A percentile compares a stretch with the other conserved stretches of the same genome.
These are phyloP conservation scores for Xylaria sp. DNA, from an alignment of 2,329 filamentous ascomycete species.

Conservation along the genomic window DNA sequence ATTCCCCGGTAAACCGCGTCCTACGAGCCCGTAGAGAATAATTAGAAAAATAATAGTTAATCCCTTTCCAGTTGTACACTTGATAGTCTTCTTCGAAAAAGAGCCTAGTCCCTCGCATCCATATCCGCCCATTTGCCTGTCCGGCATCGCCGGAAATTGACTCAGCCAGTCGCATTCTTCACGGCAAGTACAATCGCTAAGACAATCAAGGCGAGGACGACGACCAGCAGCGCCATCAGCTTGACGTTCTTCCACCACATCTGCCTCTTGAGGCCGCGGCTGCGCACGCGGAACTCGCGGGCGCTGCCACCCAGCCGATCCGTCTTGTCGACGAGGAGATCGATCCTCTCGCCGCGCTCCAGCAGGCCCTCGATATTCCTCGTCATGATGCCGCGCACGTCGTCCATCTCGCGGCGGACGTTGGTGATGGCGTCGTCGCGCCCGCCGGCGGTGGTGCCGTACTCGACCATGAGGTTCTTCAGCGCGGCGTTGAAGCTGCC, in stretches of 20 bases:
- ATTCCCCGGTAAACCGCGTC: constrained; percentile 18
- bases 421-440: constrained; percentile 84
- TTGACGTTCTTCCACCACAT: constrained; percentile 99
- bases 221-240: constrained; percentile 80
- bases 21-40: constrained; percentile 21
- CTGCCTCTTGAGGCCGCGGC: constrained; percentile 83
- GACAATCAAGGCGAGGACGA: constrained; percentile 73
- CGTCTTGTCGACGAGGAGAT: constrained; percentile 95
- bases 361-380: constrained; percentile 92
- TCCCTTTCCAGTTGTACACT: constrained; percentile 29
- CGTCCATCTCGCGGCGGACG: constrained; percentile 90
- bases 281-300: constrained; percentile 88
- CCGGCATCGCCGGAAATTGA: too few relatives aligned
- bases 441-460: constrained; percentile 80
- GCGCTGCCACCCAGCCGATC: constrained; percentile 89
- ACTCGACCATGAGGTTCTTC: constrained; percentile 82
- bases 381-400: constrained; percentile 92
- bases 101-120: constrained; percentile 1
- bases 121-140: too few relatives aligned
- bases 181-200: constrained; percentile 65
- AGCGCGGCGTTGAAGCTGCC: constrained; percentile 86
- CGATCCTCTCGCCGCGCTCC: constrained; percentile 91
- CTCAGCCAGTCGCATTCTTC: constrained; percentile 55
- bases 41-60: constrained; percentile 13
- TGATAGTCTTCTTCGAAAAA: constrained; percentile 14